Evolutionary conservation across 73 alveolate species (phyloP).

Genomic region (Paramecium sexaurelia): DNA sequence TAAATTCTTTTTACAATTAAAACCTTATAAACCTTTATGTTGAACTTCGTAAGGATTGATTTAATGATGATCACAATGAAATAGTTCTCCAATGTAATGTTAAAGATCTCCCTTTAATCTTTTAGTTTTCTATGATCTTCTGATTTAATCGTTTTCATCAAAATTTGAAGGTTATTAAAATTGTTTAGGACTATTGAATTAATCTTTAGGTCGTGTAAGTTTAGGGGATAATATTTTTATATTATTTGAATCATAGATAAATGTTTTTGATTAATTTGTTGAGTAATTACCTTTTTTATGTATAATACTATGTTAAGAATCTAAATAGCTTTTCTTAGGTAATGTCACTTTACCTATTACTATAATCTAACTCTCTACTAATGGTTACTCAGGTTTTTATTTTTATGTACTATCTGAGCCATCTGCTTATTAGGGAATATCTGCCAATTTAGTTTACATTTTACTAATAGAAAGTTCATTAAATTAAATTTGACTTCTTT

Average conservation of each 20-base stretch:
- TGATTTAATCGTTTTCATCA: background rate
- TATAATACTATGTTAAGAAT: background rate
- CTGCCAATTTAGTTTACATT: slow-evolving; percentile 9
- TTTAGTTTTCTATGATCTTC: background rate
- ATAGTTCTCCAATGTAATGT: slow-evolving; percentile 25
- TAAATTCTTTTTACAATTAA: background rate
- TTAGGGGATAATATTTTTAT: background rate
- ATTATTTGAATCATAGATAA: background rate
- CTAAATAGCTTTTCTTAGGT: slow-evolving; percentile 25
- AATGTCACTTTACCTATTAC: background rate
- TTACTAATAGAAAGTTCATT: slow-evolving; percentile 26
- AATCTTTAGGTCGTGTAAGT: background rate
- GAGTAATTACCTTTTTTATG: background rate
- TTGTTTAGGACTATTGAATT: background rate
- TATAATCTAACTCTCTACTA: slow-evolving; percentile 40
- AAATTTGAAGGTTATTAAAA: background rate
- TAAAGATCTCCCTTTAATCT: slow-evolving; percentile 14
- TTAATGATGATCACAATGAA: background rate
- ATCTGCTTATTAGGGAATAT: background rate
- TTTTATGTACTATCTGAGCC: background rate
- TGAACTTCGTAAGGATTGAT: background rate
- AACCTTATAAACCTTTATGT: background rate
- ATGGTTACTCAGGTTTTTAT: background rate
- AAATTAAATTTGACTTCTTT: background rate
- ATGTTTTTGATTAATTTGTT: background rate